Conservation (phyloP, 2,329 filamentous ascomycete genomes). For the Fusarium illudens region DNA sequence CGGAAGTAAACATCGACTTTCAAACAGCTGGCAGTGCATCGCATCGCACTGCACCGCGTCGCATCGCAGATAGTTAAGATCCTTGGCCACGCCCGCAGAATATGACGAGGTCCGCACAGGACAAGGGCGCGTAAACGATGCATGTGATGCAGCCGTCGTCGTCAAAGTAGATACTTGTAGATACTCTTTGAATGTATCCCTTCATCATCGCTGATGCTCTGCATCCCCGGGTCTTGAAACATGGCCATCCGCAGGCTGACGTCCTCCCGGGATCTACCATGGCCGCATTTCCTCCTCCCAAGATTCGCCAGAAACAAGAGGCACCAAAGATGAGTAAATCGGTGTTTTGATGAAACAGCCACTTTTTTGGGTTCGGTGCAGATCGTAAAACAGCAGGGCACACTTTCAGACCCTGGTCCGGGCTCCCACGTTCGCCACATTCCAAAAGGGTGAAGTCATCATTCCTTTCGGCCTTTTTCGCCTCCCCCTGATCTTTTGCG, state of each 20-base stretch:
- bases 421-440: constrained; percentile 38
- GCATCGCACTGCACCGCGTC: background rate
- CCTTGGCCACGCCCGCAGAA: background rate
- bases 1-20: background rate
- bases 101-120: background rate
- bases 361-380: background rate
- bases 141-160: background rate
- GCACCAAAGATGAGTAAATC: background rate
- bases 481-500: constrained; percentile 30
- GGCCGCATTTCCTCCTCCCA: constrained; percentile 9
- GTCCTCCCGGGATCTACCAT: constrained; percentile 31
- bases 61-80: background rate
- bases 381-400: background rate
- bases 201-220: constrained; percentile 3
- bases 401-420: background rate
- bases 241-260: constrained; percentile 21
- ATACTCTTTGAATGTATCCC: background rate
- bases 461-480: constrained; percentile 13
- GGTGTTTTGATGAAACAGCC: constrained; percentile 19
- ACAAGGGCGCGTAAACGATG: background rate
- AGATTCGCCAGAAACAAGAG: background rate
- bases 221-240: constrained; percentile 25
- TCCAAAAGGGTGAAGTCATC: constrained; percentile 33
- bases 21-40: background rate
- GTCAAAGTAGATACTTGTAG: background rate